Conservation (phyloP, 2,329 filamentous ascomycete genomes). For the Paramyrothecium roridum region DNA sequence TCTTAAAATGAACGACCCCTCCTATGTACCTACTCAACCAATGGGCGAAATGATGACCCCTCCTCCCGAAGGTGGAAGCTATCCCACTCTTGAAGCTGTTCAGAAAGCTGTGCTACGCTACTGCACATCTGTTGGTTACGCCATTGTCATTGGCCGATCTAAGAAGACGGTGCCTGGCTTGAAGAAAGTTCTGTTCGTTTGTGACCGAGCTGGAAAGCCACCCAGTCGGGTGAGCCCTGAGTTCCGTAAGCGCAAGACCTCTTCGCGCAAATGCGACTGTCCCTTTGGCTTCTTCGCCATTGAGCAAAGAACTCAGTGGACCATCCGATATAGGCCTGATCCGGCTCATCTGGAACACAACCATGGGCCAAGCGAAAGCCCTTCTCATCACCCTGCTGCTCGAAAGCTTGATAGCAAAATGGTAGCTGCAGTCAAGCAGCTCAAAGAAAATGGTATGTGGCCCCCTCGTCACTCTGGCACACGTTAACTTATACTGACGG, state of each 20-base stretch:
- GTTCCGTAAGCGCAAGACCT: slow-evolving; percentile 62
- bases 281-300: slow-evolving; percentile 69
- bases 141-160: slow-evolving; percentile 64
- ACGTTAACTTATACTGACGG: slow-evolving; percentile 22
- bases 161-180: slow-evolving; percentile 66
- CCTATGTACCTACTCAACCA: slow-evolving; percentile 50
- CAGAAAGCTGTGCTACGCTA: slow-evolving; percentile 63
- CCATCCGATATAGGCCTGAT: slow-evolving; percentile 61
- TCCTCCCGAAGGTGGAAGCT: slow-evolving; percentile 62
- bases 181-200: slow-evolving; percentile 67
- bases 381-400: slow-evolving; percentile 63
- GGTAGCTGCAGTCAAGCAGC: slow-evolving; percentile 63
- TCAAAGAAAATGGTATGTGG: slow-evolving; percentile 62
- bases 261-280: slow-evolving; percentile 66
- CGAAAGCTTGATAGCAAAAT: slow-evolving; percentile 65
- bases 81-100: slow-evolving; percentile 61
- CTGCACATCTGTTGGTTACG: slow-evolving; percentile 65
- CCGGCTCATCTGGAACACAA: slow-evolving; percentile 57
- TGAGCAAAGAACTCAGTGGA: slow-evolving; percentile 65
- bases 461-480: slow-evolving; percentile 6
- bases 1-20: slow-evolving; percentile 44
- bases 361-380: slow-evolving; percentile 64
- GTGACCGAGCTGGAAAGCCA: slow-evolving; percentile 62
- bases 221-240: slow-evolving; percentile 61
- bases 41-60: slow-evolving; percentile 60